phyloP scores from a whole-genome alignment of 1,139 yeast genomes.

The Candida glucosophila region DNA sequence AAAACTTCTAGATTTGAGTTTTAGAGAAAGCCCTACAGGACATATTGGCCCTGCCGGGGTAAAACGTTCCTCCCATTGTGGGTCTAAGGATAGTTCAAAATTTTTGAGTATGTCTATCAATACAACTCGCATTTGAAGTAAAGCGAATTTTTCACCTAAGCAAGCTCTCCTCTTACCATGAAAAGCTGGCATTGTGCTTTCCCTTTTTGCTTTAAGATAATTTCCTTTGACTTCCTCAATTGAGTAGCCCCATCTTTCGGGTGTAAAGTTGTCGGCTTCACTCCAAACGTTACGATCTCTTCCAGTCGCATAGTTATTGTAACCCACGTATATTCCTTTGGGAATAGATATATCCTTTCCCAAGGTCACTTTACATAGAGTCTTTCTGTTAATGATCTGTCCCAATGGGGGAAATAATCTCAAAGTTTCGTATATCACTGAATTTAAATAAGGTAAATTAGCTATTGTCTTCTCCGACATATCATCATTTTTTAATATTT shows the following conservation, averaged over 20 bases:
- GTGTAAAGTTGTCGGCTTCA: conserved; percentile 39
- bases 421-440: conserved; percentile 42
- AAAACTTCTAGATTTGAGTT: conserved; percentile 7
- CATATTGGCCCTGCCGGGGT: conserved; percentile 37
- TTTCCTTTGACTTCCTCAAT: conserved; percentile 25
- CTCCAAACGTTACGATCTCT: conserved; percentile 47
- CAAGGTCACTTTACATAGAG: conserved; percentile 26
- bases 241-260: conserved; percentile 49
- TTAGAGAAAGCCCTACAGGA: conserved; percentile 12
- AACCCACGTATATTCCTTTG: conserved; percentile 47
- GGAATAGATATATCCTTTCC: conserved; percentile 42
- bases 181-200: conserved; percentile 41
- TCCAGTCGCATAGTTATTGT: conserved; percentile 49
- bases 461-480: conserved; percentile 1
- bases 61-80: conserved; percentile 41
- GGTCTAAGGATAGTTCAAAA: conserved; percentile 28
- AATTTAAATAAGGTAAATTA: conserved; percentile 11
- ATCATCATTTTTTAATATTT: conserved; percentile 8
- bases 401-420: conserved; percentile 53
- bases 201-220: conserved; percentile 37
- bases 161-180: conserved; percentile 60
- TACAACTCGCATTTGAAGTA: conserved; percentile 34
- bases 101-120: conserved; percentile 24
- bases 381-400: conserved; percentile 45
- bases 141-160: conserved; percentile 52